Evolutionary conservation across 805 yeast species (phyloP).

Genomic region (Candida xiaguanensis): DNA sequence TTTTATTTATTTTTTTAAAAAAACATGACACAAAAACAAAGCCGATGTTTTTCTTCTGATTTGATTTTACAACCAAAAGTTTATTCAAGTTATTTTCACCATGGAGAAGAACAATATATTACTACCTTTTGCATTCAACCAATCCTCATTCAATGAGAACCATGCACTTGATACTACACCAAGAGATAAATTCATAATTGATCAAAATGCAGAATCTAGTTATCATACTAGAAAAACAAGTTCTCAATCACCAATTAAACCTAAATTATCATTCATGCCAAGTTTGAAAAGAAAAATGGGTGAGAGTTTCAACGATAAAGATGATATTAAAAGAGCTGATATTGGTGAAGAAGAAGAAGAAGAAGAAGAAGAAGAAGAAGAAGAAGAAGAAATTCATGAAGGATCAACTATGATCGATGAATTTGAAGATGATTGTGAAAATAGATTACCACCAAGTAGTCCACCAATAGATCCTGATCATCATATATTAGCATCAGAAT

Average conservation of each 20-base stretch:
- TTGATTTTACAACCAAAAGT: background rate
- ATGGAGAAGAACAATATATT: constrained; percentile 37
- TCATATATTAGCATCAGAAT: constrained; percentile 26
- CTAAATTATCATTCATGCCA: constrained; percentile 7
- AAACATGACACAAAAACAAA: background rate
- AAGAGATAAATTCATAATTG: constrained; percentile 33
- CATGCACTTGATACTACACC: constrained; percentile 38
- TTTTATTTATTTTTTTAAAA: no score
- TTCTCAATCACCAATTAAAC: constrained; percentile 3
- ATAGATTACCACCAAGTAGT: constrained; percentile 28
- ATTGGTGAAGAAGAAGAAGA: constrained; percentile 13
- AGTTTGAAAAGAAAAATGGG: constrained; percentile 41
- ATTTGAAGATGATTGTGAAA: constrained; percentile 6
- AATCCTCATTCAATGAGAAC: constrained; percentile 30
- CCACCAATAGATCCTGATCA: constrained; percentile 30
- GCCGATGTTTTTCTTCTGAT: constrained; percentile 5
- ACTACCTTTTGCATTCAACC: constrained; percentile 49
- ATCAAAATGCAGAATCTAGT: constrained; percentile 42
- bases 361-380: constrained; percentile 16
- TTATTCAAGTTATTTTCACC: background rate
- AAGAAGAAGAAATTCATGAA: constrained; percentile 16
- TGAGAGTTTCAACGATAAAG: constrained; percentile 40
- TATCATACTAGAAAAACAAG: constrained; percentile 36
- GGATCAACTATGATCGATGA: constrained; percentile 10
- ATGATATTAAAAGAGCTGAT: constrained; percentile 34